Conservation (phyloP, 345 rosid species). For the Arabidopsis thaliana region TAIR10.1 NC_003074.8:3761501-3762000, state of each 20-base stretch:
- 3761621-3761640: slow-evolving; percentile 46
- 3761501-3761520: slow-evolving; percentile 27
- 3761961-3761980: slow-evolving; percentile 53
- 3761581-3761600: slow-evolving; percentile 27
- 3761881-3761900: slow-evolving; percentile 77
- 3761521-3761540: neutral
- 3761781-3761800: slow-evolving; percentile 47
- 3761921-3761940: slow-evolving; percentile 93
- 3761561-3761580: slow-evolving; percentile 36
- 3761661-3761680: slow-evolving; percentile 31
- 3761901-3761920: slow-evolving; percentile 84
- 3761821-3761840: neutral
- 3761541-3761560: slow-evolving; percentile 30
- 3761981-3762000: slow-evolving; percentile 7
- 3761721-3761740: slow-evolving; percentile 33
- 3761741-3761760: slow-evolving; percentile 25
- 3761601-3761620: slow-evolving; percentile 37
- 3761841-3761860: neutral
- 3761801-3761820: slow-evolving; percentile 33
- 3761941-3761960: slow-evolving; percentile 89
- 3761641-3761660: slow-evolving; percentile 34
- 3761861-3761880: slow-evolving; percentile 49
- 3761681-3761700: slow-evolving; percentile 39
- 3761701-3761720: slow-evolving; percentile 35
- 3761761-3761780: slow-evolving; percentile 49